Conservation (phyloP, 345 rosid genomes). For the Bruguiera parviflora region DNA sequence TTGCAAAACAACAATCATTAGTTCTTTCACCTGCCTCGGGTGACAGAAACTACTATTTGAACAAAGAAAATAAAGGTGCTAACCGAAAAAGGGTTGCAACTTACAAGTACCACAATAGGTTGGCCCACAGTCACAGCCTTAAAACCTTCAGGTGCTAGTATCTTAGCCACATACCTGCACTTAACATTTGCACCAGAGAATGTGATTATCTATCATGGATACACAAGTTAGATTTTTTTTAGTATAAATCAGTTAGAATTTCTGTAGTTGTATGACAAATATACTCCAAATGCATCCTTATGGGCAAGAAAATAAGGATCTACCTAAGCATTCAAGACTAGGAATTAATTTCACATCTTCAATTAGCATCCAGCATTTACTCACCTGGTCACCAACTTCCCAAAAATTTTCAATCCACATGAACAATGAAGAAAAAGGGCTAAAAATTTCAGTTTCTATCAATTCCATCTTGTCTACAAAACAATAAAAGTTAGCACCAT, state of each 20-base stretch:
- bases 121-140: conserved; percentile 68
- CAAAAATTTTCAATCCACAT: too few relatives aligned
- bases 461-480: too few relatives aligned
- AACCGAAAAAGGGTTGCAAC: conserved; percentile 8
- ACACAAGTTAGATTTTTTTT: too few relatives aligned
- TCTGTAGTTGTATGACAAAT: not conserved
- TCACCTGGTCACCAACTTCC: too few relatives aligned
- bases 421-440: too few relatives aligned
- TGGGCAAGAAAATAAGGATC: too few relatives aligned
- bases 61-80: not conserved
- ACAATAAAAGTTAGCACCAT: too few relatives aligned
- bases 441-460: too few relatives aligned
- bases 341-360: too few relatives aligned
- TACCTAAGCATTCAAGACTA: too few relatives aligned
- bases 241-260: not conserved
- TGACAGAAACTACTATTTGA: conserved; percentile 4
- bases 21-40: conserved; percentile 15
- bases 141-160: conserved; percentile 64
- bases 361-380: too few relatives aligned
- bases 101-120: conserved; percentile 62
- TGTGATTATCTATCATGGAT: not conserved
- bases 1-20: conserved; percentile 34
- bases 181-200: conserved; percentile 18
- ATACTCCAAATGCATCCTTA: not conserved
- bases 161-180: conserved; percentile 64